Evolutionary conservation across 2,329 filamentous ascomycete species (phyloP).

Genomic region (Malbranchea zuffiana): DNA sequence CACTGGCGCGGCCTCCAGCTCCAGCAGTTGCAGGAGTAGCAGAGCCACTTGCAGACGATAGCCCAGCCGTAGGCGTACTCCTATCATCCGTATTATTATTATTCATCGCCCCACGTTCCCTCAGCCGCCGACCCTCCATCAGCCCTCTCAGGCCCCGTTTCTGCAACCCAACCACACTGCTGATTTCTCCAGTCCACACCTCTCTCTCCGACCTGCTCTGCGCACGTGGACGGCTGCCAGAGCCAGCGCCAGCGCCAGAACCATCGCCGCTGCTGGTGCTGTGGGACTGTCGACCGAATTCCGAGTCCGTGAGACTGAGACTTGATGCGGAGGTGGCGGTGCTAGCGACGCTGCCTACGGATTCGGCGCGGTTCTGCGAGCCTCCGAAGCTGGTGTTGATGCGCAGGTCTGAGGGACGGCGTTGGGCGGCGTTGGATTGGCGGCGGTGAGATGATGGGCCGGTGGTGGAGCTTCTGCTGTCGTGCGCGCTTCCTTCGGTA

Average conservation of each 20-base stretch:
- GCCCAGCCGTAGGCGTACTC: slow-evolving; percentile 17
- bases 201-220: slow-evolving; percentile 40
- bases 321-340: slow-evolving; percentile 31
- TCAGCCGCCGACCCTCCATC: slow-evolving; percentile 85
- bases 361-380: slow-evolving; percentile 30
- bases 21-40: not conserved
- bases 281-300: slow-evolving; percentile 18
- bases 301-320: slow-evolving; percentile 30
- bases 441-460: slow-evolving; percentile 16
- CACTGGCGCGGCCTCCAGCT: not conserved
- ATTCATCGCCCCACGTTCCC: slow-evolving; percentile 33
- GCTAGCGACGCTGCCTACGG: slow-evolving; percentile 29
- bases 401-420: slow-evolving; percentile 22
- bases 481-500: slow-evolving; percentile 19
- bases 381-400: slow-evolving; percentile 30
- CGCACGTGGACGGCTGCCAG: slow-evolving; percentile 30
- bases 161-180: slow-evolving; percentile 84
- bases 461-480: slow-evolving; percentile 12
- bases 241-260: slow-evolving; percentile 32
- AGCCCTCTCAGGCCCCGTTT: slow-evolving; percentile 83
- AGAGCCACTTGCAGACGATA: not conserved
- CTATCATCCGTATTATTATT: slow-evolving; percentile 17
- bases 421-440: slow-evolving; percentile 9
- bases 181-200: slow-evolving; percentile 64
- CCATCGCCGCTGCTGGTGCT: slow-evolving; percentile 28